A percentile compares a stretch with the other conserved stretches of the same genome.
These are phyloP conservation scores for Tulasnella sp. DNA, from an alignment of 768 basidiomycete species.

Conservation along the genomic window DNA sequence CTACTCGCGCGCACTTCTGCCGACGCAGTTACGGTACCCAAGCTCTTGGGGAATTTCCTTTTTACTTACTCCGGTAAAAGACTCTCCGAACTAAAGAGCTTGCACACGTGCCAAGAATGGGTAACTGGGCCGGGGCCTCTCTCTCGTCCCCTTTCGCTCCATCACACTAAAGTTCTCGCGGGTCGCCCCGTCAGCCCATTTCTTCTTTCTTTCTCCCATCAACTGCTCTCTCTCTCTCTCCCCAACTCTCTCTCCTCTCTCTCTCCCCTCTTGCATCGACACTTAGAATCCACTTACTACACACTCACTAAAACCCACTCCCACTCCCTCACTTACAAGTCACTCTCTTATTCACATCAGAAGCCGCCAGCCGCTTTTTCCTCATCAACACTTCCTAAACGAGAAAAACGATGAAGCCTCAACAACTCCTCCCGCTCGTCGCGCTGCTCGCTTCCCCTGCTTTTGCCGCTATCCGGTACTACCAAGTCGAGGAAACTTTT, in stretches of 20 bases:
- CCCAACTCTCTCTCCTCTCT: background rate
- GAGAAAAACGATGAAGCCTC: background rate
- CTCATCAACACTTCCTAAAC: background rate
- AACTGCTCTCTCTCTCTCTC: background rate
- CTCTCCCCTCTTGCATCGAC: background rate
- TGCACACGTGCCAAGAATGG: background rate
- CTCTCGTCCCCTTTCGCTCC: background rate
- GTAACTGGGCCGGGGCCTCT: background rate
- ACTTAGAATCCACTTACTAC: background rate
- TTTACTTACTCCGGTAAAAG: background rate
- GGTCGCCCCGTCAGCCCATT: background rate
- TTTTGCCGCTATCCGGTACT: background rate
- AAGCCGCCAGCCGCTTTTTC: background rate
- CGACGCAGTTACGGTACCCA: background rate
- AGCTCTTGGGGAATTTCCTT: background rate
- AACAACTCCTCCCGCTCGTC: slow-evolving; percentile 9
- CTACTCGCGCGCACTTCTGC: background rate
- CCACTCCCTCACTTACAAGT: too few species aligned
- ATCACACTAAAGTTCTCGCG: background rate
- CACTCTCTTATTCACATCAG: background rate
- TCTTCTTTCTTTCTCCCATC: background rate
- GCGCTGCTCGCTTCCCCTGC: slow-evolving; percentile 1
- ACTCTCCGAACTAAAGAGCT: background rate
- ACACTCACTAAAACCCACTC: background rate
- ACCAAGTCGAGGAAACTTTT: slow-evolving; percentile 11